Evolutionary conservation across 495 filamentous ascomycete genomes (phyloP), one percentile per base, ranked within the genome.

Genomic region (Amphirosellinia nigrospora): DNA sequence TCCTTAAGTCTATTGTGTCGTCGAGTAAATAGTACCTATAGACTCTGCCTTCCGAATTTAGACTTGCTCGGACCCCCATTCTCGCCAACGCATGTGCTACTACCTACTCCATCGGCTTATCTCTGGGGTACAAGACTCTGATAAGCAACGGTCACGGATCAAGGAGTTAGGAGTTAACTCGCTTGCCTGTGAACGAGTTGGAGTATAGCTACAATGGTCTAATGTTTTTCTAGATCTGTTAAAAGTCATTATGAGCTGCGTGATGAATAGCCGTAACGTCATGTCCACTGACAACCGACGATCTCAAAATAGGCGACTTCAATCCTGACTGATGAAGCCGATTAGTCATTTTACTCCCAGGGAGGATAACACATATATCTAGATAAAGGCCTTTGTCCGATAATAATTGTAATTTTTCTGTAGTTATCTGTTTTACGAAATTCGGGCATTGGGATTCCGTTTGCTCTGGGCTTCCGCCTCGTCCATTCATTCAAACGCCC

Each of bases 401-500:
- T 10, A 26, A 28, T 28, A 16, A 19, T 34, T 34, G 28, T 1
- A 56, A 19, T 34, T 1, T 15, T 56, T 19, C 16, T 56, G 3
- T 32, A 56, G 32, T 55, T 32, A 15, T 15, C 15, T 32, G 10
- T 2, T 19, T 3, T 1, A 32, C 4, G n/a, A 32, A 7, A 11
- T 34, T 52, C 28, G 1, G 2, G 23, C 55, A 21, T 58, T 34
- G 10, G 32, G 30, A 36, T 16, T 9, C 45, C 30, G 10, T 36
- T 23, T 53, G 9, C 19, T 58, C 16, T 23, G 16, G 13, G 23
- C 34, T 13, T 28, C 19, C 36, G 7, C 32, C 34, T 13, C 19
- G 4, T 15, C 0, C 23, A 0, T 23, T 72, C 30, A 77, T 63
- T 67, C 71, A 39, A 67, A 23, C 36, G 73, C 72, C 74, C 74